Evolutionary conservation across 2,329 filamentous ascomycete genomes (phyloP).

Genomic region (Cryphonectria parasitica): DNA sequence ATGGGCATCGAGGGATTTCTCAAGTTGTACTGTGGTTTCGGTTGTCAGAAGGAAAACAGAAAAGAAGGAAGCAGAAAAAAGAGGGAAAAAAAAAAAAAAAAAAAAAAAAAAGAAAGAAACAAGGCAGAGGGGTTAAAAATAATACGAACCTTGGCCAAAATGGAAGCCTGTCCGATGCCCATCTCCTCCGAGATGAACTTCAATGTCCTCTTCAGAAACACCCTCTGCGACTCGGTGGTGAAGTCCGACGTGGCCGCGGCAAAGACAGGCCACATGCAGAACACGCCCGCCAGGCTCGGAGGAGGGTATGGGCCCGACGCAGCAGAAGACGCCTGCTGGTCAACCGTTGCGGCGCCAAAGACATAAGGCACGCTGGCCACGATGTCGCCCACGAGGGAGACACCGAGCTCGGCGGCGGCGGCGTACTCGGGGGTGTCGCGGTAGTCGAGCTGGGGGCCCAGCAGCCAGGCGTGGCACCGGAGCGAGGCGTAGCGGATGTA

Average conservation of each 20-base stretch:
- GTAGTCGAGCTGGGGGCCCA: constrained; percentile 24
- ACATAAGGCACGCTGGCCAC: constrained; percentile 28
- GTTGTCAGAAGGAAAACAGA: too few species aligned
- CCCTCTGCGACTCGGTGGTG: constrained; percentile 24
- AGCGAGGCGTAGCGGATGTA: constrained; percentile 27
- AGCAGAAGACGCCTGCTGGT: neutral
- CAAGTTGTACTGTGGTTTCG: constrained; percentile 22
- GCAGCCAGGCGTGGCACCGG: constrained; percentile 28
- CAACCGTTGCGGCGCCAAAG: constrained; percentile 17
- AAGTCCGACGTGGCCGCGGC: constrained; percentile 29
- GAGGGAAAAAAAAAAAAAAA: neutral
- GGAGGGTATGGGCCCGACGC: constrained; percentile 6
- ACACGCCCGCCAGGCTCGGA: constrained; percentile 24
- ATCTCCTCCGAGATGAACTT: constrained; percentile 29
- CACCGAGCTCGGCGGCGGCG: constrained; percentile 8
- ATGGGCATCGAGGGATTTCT: constrained; percentile 28
- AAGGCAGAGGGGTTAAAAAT: too few species aligned
- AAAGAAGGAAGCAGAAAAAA: neutral
- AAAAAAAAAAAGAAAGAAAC: neutral
- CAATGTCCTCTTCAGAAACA: constrained; percentile 26
- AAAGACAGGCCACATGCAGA: constrained; percentile 29
- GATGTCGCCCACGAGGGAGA: constrained; percentile 19
- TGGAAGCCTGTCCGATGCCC: constrained; percentile 29
- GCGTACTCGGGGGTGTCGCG: constrained; percentile 20
- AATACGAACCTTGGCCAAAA: constrained; percentile 25